Conservation (phyloP, 176 grass and related monocot species). For the Miscanthus lutarioriparius region DNA sequence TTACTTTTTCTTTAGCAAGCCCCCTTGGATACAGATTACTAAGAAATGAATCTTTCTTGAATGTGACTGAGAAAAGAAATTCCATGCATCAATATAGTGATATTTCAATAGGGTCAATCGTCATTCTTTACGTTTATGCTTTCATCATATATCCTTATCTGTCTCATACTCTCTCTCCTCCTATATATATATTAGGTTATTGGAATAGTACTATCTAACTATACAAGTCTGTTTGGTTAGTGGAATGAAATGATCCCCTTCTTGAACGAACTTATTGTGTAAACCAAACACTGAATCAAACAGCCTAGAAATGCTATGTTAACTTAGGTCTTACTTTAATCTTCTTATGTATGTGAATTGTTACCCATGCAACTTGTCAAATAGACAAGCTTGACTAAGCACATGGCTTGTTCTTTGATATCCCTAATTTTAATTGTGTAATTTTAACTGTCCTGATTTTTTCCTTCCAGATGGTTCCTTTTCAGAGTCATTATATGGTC, state of each 20-base stretch:
- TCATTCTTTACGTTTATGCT: not conserved
- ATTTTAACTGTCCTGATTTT: conserved; percentile 7
- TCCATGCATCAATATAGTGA: not conserved
- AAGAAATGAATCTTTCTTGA: not conserved
- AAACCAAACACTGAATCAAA: not conserved
- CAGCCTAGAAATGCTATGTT: not conserved
- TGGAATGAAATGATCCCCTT: conserved; percentile 13
- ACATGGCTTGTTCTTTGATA: not conserved
- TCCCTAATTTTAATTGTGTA: not conserved
- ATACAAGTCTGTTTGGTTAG: conserved; percentile 15
- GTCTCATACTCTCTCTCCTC: conserved; percentile 26
- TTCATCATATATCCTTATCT: not conserved
- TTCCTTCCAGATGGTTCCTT: conserved; percentile 92
- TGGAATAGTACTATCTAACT: not conserved
- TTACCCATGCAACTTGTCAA: not conserved
- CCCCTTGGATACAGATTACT: not conserved
- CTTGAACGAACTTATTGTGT: not conserved
- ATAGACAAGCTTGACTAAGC: conserved; percentile 3
- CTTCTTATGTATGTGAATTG: not conserved
- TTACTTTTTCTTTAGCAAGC: not conserved
- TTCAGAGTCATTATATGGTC: conserved; percentile 94
- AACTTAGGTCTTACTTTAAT: not conserved
- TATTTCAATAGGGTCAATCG: conserved; percentile 1
- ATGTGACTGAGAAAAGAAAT: not conserved
- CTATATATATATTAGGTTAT: not conserved